A percentile compares a stretch with the other conserved stretches of the same genome.
phyloP scores from a whole-genome alignment of 306 rosid species.

The Vigna trinervia region DNA sequence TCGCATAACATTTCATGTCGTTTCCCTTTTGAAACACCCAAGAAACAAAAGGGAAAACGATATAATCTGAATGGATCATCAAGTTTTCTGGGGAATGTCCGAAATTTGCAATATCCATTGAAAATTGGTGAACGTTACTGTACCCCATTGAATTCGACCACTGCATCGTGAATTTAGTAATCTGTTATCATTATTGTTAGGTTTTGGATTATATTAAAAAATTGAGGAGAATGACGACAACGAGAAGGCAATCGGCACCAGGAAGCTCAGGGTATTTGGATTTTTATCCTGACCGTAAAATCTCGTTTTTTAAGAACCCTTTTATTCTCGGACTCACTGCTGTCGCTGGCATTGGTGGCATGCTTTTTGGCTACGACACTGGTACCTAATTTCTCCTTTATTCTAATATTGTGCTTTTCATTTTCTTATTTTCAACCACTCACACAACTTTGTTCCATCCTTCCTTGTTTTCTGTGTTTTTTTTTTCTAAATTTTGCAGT shows the following conservation, averaged over 20 bases:
- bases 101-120: too few species aligned
- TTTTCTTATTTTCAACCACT: too few species aligned
- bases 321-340: slow-evolving; percentile 43
- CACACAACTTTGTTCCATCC: too few species aligned
- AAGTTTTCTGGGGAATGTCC: too few species aligned
- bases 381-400: not conserved
- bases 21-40: not conserved
- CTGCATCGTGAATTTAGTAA: not conserved
- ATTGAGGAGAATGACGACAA: not conserved
- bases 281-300: slow-evolving; percentile 54
- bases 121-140: not conserved
- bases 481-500: too few species aligned
- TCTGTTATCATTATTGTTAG: not conserved
- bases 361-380: slow-evolving; percentile 62
- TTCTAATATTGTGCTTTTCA: too few species aligned
- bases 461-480: too few species aligned
- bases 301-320: slow-evolving; percentile 51
- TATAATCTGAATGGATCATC: too few species aligned
- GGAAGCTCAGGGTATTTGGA: slow-evolving; percentile 62
- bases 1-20: not conserved
- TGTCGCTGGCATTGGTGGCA: slow-evolving; percentile 58
- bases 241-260: slow-evolving; percentile 37
- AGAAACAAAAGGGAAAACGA: not conserved
- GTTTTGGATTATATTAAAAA: too few species aligned
- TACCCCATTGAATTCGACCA: too few species aligned